Conservation (phyloP, 2,329 filamentous ascomycete species). For the Fusarium cyanostomum region DNA sequence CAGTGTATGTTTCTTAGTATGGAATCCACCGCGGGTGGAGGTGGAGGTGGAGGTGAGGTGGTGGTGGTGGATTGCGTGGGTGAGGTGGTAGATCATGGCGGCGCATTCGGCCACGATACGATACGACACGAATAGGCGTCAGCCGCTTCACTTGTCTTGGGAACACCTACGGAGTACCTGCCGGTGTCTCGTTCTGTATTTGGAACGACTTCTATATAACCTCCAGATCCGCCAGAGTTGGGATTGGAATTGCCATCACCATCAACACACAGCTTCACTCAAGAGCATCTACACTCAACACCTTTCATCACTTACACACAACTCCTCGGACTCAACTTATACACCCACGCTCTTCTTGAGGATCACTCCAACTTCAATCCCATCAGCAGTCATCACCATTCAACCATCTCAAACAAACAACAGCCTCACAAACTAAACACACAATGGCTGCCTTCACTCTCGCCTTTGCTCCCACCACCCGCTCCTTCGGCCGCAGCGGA, state of each 20-base stretch:
- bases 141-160: slow-evolving; percentile 26
- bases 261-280: slow-evolving; percentile 17
- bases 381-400: slow-evolving; percentile 1
- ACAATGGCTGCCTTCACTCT: slow-evolving; percentile 47
- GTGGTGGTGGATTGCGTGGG: too few relatives aligned
- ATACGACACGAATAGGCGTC: slow-evolving; percentile 27
- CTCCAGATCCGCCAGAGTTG: slow-evolving; percentile 10
- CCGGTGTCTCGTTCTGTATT: slow-evolving; percentile 7
- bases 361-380: neutral
- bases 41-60: too few relatives aligned
- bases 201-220: slow-evolving; percentile 30
- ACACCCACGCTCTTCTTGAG: neutral
- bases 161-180: slow-evolving; percentile 15
- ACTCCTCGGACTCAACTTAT: slow-evolving; percentile 2
- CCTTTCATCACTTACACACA: slow-evolving; percentile 2
- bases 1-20: slow-evolving; percentile 38
- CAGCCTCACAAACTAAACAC: neutral
- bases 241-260: slow-evolving; percentile 19
- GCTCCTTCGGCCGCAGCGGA: slow-evolving; percentile 37
- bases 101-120: slow-evolving; percentile 13
- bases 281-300: slow-evolving; percentile 15
- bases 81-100: slow-evolving; percentile 23
- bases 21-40: slow-evolving; percentile 25
- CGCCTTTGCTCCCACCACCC: slow-evolving; percentile 38
- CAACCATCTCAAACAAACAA: neutral